phyloP scores from a whole-genome alignment of 306 rosid genomes.

The Vigna hirtella region DNA sequence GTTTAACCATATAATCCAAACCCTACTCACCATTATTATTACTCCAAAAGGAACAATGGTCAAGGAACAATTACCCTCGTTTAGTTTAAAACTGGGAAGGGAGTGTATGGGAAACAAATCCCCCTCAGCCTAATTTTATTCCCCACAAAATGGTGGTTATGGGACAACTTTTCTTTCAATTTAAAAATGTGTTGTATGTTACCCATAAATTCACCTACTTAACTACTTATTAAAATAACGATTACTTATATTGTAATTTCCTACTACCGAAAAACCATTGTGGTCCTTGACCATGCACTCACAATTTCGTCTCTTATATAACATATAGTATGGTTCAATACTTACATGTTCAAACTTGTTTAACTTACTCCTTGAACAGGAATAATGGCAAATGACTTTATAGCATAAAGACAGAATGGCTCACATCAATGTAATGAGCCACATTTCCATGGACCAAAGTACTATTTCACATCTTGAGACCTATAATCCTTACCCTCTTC shows the following conservation, averaged over 20 bases:
- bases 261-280: background rate
- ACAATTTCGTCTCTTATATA: constrained; percentile 5
- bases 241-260: constrained; percentile 10
- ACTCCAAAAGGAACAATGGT: constrained; percentile 14
- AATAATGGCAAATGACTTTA: constrained; percentile 6
- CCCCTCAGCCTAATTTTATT: background rate
- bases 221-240: background rate
- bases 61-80: constrained; percentile 17
- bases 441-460: background rate
- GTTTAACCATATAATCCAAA: constrained; percentile 8
- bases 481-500: constrained; percentile 1
- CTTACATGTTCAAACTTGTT: constrained; percentile 5
- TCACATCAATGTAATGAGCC: constrained; percentile 1
- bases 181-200: background rate
- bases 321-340: constrained; percentile 11
- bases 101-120: constrained; percentile 27
- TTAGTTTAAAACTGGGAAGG: constrained; percentile 8
- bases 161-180: constrained; percentile 6
- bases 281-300: constrained; percentile 28
- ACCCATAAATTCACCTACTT: constrained; percentile 19
- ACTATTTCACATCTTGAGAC: constrained; percentile 11
- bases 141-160: background rate
- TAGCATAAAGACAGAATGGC: background rate
- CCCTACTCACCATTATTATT: background rate
- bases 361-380: background rate